A percentile compares a stretch with the other conserved stretches of the same genome.
These are phyloP conservation scores for Soucietia sequanensis DNA, from an alignment of 805 yeast species.

Conservation along the genomic window DNA sequence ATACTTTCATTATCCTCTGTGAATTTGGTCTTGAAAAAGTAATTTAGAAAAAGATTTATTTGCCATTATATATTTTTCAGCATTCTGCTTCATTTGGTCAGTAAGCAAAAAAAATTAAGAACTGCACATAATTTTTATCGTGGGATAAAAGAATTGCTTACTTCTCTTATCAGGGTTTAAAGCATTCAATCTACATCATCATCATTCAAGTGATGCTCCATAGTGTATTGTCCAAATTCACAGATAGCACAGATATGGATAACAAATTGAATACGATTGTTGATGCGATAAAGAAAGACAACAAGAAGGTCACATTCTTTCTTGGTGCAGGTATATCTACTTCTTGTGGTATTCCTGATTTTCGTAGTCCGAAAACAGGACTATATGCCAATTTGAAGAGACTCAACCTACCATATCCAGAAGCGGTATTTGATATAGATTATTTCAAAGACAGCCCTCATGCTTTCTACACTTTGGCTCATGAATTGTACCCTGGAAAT, in stretches of 20 bases:
- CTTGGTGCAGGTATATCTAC: conserved; percentile 97
- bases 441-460: conserved; percentile 73
- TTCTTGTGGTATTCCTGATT: conserved; percentile 93
- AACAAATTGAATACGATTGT: conserved; percentile 25
- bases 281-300: conserved; percentile 26
- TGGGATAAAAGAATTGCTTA: too few relatives aligned
- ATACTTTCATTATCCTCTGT: too few relatives aligned
- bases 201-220: too few relatives aligned
- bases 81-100: too few relatives aligned
- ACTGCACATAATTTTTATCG: too few relatives aligned
- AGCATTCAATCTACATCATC: too few relatives aligned
- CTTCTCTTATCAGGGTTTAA: too few relatives aligned
- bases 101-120: too few relatives aligned
- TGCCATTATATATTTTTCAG: too few relatives aligned
- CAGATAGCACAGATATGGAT: conserved; percentile 10
- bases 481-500: conserved; percentile 85
- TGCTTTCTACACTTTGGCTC: conserved; percentile 82
- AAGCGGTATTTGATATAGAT: conserved; percentile 91
- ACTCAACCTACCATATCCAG: conserved; percentile 83
- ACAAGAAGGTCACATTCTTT: conserved; percentile 57
- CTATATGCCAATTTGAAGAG: conserved; percentile 76
- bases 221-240: too few relatives aligned
- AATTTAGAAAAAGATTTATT: too few relatives aligned
- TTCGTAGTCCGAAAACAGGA: conserved; percentile 87
- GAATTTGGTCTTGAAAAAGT: too few relatives aligned